These are phyloP conservation scores for Beauveria asiatica DNA, from an alignment of 2,329 filamentous ascomycete genomes.

Conservation along the genomic window DNA sequence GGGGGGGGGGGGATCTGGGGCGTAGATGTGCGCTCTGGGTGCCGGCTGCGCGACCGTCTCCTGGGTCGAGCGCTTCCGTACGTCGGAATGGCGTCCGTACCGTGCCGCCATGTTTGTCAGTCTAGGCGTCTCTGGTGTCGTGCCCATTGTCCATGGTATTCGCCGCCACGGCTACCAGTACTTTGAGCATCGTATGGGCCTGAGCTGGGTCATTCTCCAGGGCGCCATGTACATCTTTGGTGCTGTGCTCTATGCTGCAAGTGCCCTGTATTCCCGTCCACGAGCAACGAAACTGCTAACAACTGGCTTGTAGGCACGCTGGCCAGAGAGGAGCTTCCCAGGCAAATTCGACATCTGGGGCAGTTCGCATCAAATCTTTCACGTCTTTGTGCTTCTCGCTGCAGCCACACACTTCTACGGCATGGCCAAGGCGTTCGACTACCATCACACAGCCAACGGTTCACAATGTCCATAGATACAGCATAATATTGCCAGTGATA, in stretches of 20 bases:
- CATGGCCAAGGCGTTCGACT: constrained; percentile 77
- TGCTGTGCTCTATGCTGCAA: constrained; percentile 75
- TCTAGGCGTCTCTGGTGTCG: constrained; percentile 73
- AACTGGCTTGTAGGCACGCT: constrained; percentile 46
- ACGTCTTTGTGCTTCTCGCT: constrained; percentile 77
- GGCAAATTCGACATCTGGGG: constrained; percentile 85
- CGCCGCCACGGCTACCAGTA: constrained; percentile 55
- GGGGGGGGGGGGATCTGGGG: background rate
- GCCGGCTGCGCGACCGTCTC: constrained; percentile 69
- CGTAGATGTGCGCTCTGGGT: constrained; percentile 68
- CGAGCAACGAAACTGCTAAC: constrained; percentile 13
- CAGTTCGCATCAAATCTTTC: constrained; percentile 93
- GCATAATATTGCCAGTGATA: background rate
- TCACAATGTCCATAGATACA: constrained; percentile 34
- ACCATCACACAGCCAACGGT: constrained; percentile 58
- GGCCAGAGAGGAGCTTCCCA: constrained; percentile 73
- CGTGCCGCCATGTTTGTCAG: constrained; percentile 83
- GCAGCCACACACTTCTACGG: constrained; percentile 74
- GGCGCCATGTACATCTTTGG: constrained; percentile 79
- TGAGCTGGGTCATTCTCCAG: constrained; percentile 72
- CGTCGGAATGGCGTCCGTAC: constrained; percentile 74
- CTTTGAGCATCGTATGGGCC: constrained; percentile 65
- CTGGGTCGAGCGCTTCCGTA: constrained; percentile 74
- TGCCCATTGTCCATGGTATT: constrained; percentile 75
- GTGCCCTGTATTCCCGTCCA: constrained; percentile 20